Percentiles rank a stretch among this genome's conserved stretches.
Conservation (phyloP, 306 rosid species). For the Lablab purpureus region DNA sequence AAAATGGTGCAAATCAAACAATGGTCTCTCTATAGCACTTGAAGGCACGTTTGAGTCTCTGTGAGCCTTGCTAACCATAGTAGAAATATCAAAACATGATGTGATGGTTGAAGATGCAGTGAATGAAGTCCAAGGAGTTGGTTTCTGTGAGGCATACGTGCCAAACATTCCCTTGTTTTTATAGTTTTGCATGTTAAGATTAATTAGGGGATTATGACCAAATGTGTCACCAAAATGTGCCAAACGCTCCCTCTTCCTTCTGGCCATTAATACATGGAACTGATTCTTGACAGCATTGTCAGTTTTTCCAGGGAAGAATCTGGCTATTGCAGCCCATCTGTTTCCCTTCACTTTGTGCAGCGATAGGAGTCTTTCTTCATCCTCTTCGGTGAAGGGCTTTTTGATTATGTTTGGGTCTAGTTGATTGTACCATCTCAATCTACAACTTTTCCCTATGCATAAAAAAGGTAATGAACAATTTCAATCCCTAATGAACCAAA, state of each 20-base stretch:
- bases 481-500: neutral
- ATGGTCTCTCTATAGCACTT: conserved; percentile 23
- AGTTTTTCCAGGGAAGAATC: conserved; percentile 65
- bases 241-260: conserved; percentile 58
- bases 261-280: conserved; percentile 68
- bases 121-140: conserved; percentile 26
- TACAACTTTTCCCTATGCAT: conserved; percentile 67
- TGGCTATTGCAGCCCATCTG: conserved; percentile 71
- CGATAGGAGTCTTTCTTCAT: conserved; percentile 61
- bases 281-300: conserved; percentile 76
- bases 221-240: conserved; percentile 34
- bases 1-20: conserved; percentile 2
- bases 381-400: conserved; percentile 60
- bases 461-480: neutral
- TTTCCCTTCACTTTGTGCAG: conserved; percentile 65
- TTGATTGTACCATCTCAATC: conserved; percentile 82
- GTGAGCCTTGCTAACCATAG: neutral
- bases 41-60: conserved; percentile 32
- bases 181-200: conserved; percentile 25
- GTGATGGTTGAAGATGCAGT: conserved; percentile 39
- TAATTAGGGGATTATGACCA: conserved; percentile 14
- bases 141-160: neutral
- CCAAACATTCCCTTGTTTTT: conserved; percentile 32
- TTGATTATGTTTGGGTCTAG: conserved; percentile 67
- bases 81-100: conserved; percentile 7